These are phyloP conservation scores for Neurospora sp. DNA, from an alignment of 495 filamentous ascomycete genomes.

Conservation along the genomic window DNA sequence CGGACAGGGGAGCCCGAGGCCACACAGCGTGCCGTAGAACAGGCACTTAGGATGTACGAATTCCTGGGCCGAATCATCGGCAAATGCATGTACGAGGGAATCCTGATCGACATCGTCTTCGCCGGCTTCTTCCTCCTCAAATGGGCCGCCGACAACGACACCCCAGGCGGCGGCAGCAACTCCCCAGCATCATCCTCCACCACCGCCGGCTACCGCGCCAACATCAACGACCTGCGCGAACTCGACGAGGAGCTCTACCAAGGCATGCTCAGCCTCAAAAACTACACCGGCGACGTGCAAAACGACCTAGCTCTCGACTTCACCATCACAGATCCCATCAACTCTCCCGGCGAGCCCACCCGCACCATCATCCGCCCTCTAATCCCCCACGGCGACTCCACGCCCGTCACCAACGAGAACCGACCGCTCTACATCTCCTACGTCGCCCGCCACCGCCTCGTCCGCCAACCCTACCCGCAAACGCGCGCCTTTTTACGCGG, in stretches of 20 bases:
- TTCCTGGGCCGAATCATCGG: constrained; percentile 89
- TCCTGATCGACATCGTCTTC: constrained; percentile 88
- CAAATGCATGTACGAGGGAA: constrained; percentile 97
- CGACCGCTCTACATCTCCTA: constrained; percentile 88
- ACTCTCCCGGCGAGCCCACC: constrained; percentile 36
- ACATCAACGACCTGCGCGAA: constrained; percentile 86
- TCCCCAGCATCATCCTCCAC: constrained; percentile 73
- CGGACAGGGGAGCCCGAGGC: constrained; percentile 24
- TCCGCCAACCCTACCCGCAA: constrained; percentile 63
- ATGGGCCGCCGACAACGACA: constrained; percentile 63
- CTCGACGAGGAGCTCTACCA: constrained; percentile 91
- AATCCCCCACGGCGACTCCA: constrained; percentile 62
- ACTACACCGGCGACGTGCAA: constrained; percentile 67
- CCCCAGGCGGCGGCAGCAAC: constrained; percentile 68
- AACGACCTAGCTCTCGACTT: constrained; percentile 78
- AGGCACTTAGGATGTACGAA: constrained; percentile 60
- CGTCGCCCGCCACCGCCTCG: constrained; percentile 76
- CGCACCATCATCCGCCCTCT: constrained; percentile 61
- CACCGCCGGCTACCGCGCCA: constrained; percentile 69
- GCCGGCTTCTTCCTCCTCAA: constrained; percentile 94
- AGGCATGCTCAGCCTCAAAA: constrained; percentile 81
- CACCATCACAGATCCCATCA: constrained; percentile 73
- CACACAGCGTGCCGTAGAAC: constrained; percentile 32
- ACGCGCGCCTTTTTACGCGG: constrained; percentile 82
- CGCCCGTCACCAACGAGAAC: constrained; percentile 82